A percentile compares a stretch with the other conserved stretches of the same genome.
These are phyloP conservation scores for Phytomonas francai DNA, from an alignment of 208 protist genomes.

Conservation along the genomic window DNA sequence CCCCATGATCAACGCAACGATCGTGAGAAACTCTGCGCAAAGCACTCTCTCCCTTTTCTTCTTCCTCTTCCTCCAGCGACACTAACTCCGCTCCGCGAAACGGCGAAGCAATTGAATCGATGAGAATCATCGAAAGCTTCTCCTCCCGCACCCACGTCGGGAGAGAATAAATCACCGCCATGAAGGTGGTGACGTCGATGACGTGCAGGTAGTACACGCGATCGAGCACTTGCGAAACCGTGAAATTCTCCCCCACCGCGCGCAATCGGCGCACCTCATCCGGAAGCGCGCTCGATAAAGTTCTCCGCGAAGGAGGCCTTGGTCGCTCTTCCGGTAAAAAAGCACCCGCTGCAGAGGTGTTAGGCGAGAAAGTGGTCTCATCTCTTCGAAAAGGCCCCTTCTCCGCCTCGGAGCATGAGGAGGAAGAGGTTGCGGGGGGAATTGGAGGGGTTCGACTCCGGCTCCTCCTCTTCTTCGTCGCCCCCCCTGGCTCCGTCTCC, in stretches of 20 bases:
- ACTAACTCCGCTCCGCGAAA: slow-evolving; percentile 34
- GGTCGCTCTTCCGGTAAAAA: neutral
- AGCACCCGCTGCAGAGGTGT: no score
- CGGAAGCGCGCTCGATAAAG: neutral
- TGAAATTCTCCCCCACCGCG: slow-evolving; percentile 8
- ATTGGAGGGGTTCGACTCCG: neutral
- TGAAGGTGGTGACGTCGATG: slow-evolving; percentile 37
- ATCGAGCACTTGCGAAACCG: slow-evolving; percentile 46
- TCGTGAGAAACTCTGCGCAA: neutral
- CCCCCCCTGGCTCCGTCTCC: neutral
- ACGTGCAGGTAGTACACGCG: slow-evolving; percentile 65
- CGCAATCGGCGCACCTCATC: no score
- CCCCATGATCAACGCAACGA: slow-evolving; percentile 3
- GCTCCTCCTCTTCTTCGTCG: neutral
- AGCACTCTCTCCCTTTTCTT: neutral
- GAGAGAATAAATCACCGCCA: slow-evolving; percentile 47
- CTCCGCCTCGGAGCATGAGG: no score
- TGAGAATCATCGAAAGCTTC: slow-evolving; percentile 48
- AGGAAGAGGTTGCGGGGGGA: no score
- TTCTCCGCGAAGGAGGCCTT: slow-evolving; percentile 7
- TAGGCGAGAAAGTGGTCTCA: no score
- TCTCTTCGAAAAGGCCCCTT: no score
- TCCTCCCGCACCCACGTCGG: slow-evolving; percentile 8
- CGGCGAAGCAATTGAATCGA: slow-evolving; percentile 86
- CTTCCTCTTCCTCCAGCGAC: slow-evolving; percentile 5